Evolutionary conservation across 176 grass and related monocot genomes (phyloP).

Genomic region (Avena insularis): DNA sequence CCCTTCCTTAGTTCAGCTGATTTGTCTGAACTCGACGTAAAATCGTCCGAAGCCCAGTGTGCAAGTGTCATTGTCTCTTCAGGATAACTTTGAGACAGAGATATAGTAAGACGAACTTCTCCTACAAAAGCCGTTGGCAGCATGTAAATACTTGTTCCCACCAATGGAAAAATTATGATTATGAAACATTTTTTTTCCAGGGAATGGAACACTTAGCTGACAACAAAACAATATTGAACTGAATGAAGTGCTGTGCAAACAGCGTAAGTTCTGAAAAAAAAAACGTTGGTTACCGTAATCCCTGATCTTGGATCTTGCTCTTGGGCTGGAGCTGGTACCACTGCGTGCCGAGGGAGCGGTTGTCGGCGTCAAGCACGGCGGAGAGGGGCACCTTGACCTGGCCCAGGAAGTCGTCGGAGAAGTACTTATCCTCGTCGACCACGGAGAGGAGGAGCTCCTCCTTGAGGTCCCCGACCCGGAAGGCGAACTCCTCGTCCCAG

Average conservation of each 20-base stretch:
- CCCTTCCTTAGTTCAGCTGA: conserved; percentile 72
- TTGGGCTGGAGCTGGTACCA: conserved; percentile 89
- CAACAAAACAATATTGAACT: no score
- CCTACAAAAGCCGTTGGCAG: conserved; percentile 50
- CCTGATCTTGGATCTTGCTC: conserved; percentile 73
- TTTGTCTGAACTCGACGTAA: conserved; percentile 84
- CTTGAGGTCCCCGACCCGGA: conserved; percentile 77
- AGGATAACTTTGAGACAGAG: conserved; percentile 59
- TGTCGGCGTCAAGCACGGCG: conserved; percentile 73
- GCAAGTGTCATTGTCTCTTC: conserved; percentile 49
- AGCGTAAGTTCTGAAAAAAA: no score
- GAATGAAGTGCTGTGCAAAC: no score
- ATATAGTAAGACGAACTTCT: conserved; percentile 69
- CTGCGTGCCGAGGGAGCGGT: conserved; percentile 60
- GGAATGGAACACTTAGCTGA: no score
- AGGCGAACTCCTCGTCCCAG: conserved; percentile 92
- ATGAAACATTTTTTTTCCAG: no score
- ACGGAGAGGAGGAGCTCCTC: conserved; percentile 71
- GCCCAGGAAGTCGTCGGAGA: conserved; percentile 83
- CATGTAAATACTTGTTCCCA: background rate
- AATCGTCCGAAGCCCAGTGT: conserved; percentile 63
- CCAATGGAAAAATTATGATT: no score
- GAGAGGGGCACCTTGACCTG: conserved; percentile 85
- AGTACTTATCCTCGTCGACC: conserved; percentile 87
- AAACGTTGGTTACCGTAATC: conserved; percentile 59